Percentiles rank a stretch among this genome's conserved stretches.
Evolutionary conservation across 768 basidiomycete species (phyloP).

Genomic region (Mycena epipterygia): DNA sequence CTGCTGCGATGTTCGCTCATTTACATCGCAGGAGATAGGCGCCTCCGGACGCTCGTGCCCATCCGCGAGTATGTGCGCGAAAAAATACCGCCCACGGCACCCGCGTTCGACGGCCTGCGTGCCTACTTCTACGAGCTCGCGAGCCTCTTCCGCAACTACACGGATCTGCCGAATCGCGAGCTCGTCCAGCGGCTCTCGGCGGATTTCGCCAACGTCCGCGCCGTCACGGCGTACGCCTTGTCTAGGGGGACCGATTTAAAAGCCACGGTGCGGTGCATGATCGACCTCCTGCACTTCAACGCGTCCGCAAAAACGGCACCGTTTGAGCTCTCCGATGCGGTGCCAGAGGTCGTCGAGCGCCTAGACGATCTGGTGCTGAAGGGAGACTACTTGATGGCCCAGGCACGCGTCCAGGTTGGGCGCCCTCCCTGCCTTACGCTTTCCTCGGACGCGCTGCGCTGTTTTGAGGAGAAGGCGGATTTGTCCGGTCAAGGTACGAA

Average conservation of each 20-base stretch:
- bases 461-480: slow-evolving; percentile 14
- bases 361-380: background rate
- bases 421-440: background rate
- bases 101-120: slow-evolving; percentile 5
- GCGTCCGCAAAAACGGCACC: background rate
- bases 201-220: slow-evolving; percentile 19
- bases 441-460: background rate
- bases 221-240: slow-evolving; percentile 12
- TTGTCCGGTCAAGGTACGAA: slow-evolving; percentile 13
- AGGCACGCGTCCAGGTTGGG: slow-evolving; percentile 5
- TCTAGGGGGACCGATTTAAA: background rate
- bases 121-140: slow-evolving; percentile 15
- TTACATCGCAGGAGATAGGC: background rate
- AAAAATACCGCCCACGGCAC: background rate
- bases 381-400: slow-evolving; percentile 19
- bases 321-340: slow-evolving; percentile 1
- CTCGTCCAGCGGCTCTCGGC: slow-evolving; percentile 14
- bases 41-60: slow-evolving; percentile 8
- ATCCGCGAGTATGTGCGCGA: slow-evolving; percentile 15
- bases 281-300: slow-evolving; percentile 25
- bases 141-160: slow-evolving; percentile 21
- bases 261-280: slow-evolving; percentile 17
- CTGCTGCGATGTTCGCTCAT: slow-evolving; percentile 16
- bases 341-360: background rate
- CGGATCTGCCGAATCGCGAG: slow-evolving; percentile 20